phyloP scores from a whole-genome alignment of 2,329 filamentous ascomycete species.

The Geosmithia morbida region DNA sequence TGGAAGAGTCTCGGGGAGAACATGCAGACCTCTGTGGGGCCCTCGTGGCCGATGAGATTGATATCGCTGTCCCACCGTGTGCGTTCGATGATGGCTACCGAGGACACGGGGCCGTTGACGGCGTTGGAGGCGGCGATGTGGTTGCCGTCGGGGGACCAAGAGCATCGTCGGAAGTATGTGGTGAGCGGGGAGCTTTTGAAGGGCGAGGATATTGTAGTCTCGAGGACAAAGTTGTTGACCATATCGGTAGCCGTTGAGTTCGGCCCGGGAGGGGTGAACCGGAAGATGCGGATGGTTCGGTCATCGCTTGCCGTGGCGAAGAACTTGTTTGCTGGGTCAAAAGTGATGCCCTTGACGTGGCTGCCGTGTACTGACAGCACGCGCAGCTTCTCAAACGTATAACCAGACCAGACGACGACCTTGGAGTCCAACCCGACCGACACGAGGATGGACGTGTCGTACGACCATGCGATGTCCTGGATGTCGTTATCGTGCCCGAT shows the following conservation, averaged over 20 bases:
- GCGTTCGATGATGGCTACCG: conserved; percentile 88
- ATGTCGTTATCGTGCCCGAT: conserved; percentile 98
- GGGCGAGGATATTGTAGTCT: conserved; percentile 77
- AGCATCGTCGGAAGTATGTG: conserved; percentile 91
- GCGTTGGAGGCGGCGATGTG: conserved; percentile 96
- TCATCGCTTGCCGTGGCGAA: conserved; percentile 98
- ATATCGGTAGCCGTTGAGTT: conserved; percentile 93
- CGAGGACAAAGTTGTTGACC: conserved; percentile 89
- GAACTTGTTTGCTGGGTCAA: conserved; percentile 97
- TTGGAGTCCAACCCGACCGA: conserved; percentile 96
- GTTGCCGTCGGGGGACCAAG: conserved; percentile 94
- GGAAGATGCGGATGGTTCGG: conserved; percentile 89
- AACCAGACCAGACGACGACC: conserved; percentile 94
- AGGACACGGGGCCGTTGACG: conserved; percentile 93
- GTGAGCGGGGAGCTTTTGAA: conserved; percentile 88
- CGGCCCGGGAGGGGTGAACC: conserved; percentile 79
- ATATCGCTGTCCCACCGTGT: conserved; percentile 92
- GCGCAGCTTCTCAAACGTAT: conserved; percentile 97
- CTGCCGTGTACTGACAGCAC: conserved; percentile 85
- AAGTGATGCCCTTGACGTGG: conserved; percentile 97
- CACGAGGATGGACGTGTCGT: conserved; percentile 87
- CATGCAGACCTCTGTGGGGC: conserved; percentile 90
- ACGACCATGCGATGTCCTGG: conserved; percentile 93
- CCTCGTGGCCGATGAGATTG: conserved; percentile 93
- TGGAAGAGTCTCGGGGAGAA: conserved; percentile 89